A percentile compares a stretch with the other conserved stretches of the same genome.
Evolutionary conservation across 306 rosid species (phyloP).

Genomic region (Cucurbita ficifolia): DNA sequence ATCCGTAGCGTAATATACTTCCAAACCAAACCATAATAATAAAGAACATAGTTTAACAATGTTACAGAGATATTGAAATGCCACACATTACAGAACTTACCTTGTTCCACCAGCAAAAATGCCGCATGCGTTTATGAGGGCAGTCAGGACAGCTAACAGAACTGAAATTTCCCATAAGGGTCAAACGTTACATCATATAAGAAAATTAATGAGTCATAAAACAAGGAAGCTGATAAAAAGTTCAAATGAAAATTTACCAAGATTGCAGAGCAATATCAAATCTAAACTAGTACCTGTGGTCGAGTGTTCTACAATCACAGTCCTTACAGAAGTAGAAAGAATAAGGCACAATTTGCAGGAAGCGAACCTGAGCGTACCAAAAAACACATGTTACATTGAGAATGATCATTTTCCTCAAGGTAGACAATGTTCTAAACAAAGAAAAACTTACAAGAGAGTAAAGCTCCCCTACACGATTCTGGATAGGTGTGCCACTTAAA

Average conservation of each 20-base stretch:
- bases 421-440: not conserved
- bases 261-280: slow-evolving; percentile 1
- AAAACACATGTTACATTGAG: slow-evolving; percentile 6
- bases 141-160: slow-evolving; percentile 36
- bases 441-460: slow-evolving; percentile 54
- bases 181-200: not conserved
- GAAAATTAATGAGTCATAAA: not conserved
- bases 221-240: not conserved
- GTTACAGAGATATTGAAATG: not conserved
- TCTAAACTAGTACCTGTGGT: slow-evolving; percentile 44
- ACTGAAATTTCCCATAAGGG: not conserved
- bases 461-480: slow-evolving; percentile 75
- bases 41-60: not conserved
- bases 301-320: slow-evolving; percentile 81
- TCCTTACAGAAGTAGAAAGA: slow-evolving; percentile 77
- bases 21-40: slow-evolving; percentile 18
- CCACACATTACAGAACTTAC: slow-evolving; percentile 31
- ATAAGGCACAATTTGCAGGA: slow-evolving; percentile 66
- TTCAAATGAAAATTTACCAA: not conserved
- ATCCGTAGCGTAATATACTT: slow-evolving; percentile 61
- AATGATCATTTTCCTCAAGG: not conserved
- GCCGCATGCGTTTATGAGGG: slow-evolving; percentile 62
- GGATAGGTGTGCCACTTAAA: slow-evolving; percentile 88
- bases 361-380: slow-evolving; percentile 45
- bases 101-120: slow-evolving; percentile 97